These are phyloP conservation scores for Porphyrellus cyaneotinctus DNA, from an alignment of 768 basidiomycete species.

Conservation along the genomic window DNA sequence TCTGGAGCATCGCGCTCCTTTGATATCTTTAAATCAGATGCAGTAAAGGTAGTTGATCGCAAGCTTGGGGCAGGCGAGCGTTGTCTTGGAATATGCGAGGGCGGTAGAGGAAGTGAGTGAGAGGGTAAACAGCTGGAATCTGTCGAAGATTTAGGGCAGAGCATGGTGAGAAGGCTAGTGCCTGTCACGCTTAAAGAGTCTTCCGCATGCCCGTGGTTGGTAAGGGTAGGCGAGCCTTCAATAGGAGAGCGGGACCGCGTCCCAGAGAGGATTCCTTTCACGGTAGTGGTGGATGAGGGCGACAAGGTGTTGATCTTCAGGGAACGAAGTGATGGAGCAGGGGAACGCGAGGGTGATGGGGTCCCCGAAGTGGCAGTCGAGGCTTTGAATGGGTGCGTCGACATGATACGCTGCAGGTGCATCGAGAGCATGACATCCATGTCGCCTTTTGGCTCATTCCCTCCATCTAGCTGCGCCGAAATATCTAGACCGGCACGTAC, in stretches of 20 bases:
- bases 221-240: conserved; percentile 39
- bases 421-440: conserved; percentile 83
- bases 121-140: conserved; percentile 25
- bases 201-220: conserved; percentile 40
- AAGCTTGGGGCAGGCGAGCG: conserved; percentile 27
- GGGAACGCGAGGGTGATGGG: conserved; percentile 25
- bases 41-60: conserved; percentile 19
- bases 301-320: conserved; percentile 18
- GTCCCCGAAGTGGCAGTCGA: conserved; percentile 4
- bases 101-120: conserved; percentile 33
- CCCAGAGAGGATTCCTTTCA: conserved; percentile 24
- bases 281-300: conserved; percentile 11
- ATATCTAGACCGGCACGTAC: conserved; percentile 63
- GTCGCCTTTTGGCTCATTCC: conserved; percentile 68
- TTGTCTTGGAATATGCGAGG: conserved; percentile 7
- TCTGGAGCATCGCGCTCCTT: conserved; percentile 33
- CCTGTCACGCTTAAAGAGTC: conserved; percentile 59
- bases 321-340: conserved; percentile 27
- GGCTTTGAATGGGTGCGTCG: conserved; percentile 25
- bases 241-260: conserved; percentile 30
- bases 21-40: conserved; percentile 38
- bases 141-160: conserved; percentile 39
- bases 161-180: conserved; percentile 50
- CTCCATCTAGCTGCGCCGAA: conserved; percentile 38
- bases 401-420: conserved; percentile 57